Evolutionary conservation across 2,329 filamentous ascomycete species (phyloP).

Genomic region (Colletotrichum sp.): DNA sequence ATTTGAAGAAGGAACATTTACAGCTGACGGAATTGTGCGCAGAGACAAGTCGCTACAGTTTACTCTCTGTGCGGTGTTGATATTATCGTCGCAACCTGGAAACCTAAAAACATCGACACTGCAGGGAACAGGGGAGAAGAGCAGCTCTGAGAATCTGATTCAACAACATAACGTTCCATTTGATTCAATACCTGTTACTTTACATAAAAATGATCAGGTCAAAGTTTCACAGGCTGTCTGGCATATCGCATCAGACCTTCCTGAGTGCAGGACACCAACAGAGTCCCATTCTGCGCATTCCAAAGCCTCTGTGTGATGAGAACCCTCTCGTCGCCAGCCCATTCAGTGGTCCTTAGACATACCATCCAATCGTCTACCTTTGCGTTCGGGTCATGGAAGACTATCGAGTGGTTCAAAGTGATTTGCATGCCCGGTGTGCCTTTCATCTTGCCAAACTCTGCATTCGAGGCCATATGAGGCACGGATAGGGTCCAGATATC

Average conservation of each 20-base stretch:
- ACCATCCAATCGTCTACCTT: not conserved
- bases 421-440: not conserved
- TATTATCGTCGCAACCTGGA: not conserved
- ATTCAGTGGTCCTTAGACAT: not conserved
- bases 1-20: not conserved
- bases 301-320: not conserved
- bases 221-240: not conserved
- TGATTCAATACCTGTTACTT: accelerated
- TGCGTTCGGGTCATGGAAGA: not conserved
- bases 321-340: not conserved
- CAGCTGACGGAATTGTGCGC: not conserved
- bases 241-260: not conserved
- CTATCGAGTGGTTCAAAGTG: not conserved
- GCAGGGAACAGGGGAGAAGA: not conserved
- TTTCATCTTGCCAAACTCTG: not conserved
- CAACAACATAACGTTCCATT: not conserved
- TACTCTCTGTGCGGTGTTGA: not conserved
- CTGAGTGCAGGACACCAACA: not conserved
- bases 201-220: not conserved
- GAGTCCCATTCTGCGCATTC: not conserved
- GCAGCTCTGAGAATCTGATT: not conserved
- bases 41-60: not conserved
- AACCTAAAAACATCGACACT: not conserved
- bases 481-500: not conserved
- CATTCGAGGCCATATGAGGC: not conserved